phyloP scores from a whole-genome alignment of 2,329 filamentous ascomycete genomes.

The Paecilomyces dactylethromorphus region DNA sequence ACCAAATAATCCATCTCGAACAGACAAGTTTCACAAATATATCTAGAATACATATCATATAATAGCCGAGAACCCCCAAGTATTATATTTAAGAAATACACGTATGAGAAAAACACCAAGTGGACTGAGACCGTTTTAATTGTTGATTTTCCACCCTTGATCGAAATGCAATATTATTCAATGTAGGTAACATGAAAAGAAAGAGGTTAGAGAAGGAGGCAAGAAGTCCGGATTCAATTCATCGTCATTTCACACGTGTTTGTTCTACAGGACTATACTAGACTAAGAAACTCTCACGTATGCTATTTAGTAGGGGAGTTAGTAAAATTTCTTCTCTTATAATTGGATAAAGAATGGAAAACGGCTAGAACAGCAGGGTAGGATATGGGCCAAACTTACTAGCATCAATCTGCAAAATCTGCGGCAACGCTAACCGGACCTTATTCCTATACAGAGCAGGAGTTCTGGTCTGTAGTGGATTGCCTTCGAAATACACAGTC shows the following conservation, averaged over 20 bases:
- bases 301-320: constrained; percentile 13
- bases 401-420: constrained; percentile 90
- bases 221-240: neutral
- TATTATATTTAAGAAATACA: no score
- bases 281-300: constrained; percentile 20
- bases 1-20: no score
- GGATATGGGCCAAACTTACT: constrained; percentile 58
- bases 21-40: no score
- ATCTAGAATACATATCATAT: no score
- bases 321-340: neutral
- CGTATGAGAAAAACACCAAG: no score
- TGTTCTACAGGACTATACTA: neutral
- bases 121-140: no score
- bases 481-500: constrained; percentile 96
- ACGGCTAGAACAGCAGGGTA: neutral
- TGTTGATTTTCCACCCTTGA: no score
- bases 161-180: no score
- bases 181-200: no score
- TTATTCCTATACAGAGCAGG: constrained; percentile 94
- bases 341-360: neutral
- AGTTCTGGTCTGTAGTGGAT: constrained; percentile 71
- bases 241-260: neutral
- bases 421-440: constrained; percentile 76
- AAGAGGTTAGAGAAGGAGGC: neutral
- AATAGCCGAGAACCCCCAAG: no score